Conservation (phyloP, 164 flowering plant species). For the Platanus orientalis region DNA sequence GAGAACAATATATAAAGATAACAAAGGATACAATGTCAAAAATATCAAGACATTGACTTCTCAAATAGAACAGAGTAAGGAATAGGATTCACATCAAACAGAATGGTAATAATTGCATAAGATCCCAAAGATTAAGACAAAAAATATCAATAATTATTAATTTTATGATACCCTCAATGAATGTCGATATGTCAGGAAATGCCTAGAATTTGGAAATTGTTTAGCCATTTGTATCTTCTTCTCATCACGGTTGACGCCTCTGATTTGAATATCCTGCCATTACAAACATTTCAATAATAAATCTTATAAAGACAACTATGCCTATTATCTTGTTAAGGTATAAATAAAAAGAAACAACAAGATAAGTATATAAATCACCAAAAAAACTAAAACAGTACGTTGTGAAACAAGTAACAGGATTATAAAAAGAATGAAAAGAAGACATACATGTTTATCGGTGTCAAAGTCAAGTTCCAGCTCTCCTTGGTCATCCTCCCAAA, state of each 20-base stretch:
- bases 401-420: background rate
- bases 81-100: background rate
- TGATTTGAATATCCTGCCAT: slow-evolving; percentile 84
- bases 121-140: background rate
- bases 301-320: background rate
- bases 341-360: background rate
- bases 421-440: background rate
- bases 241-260: slow-evolving; percentile 93
- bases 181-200: slow-evolving; percentile 88
- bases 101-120: background rate
- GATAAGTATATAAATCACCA: background rate
- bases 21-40: too few species aligned
- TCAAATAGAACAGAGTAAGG: background rate
- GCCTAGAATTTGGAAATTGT: slow-evolving; percentile 69
- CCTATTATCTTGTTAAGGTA: background rate
- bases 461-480: slow-evolving; percentile 84
- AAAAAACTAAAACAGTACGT: background rate
- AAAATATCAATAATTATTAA: too few species aligned
- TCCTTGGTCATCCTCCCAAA: slow-evolving; percentile 94
- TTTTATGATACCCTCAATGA: slow-evolving; percentile 89
- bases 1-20: too few species aligned
- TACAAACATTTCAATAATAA: slow-evolving; percentile 6
- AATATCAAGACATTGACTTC: too few species aligned
- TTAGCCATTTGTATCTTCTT: slow-evolving; percentile 82
- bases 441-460: slow-evolving; percentile 55